These are phyloP conservation scores for Boeremia exigua DNA, from an alignment of 2,329 filamentous ascomycete species.

Conservation along the genomic window DNA sequence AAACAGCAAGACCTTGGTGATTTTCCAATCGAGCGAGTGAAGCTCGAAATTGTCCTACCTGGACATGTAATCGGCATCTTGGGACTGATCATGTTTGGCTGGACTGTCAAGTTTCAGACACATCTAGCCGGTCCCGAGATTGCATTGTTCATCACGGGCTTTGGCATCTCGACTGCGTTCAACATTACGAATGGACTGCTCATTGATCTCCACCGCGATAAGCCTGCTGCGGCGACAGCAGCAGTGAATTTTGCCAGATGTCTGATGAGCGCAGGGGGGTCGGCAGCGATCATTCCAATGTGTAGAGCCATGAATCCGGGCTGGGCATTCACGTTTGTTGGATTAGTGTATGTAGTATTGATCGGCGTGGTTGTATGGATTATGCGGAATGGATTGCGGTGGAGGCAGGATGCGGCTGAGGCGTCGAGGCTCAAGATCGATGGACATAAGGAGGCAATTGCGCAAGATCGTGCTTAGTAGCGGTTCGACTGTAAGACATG, in stretches of 20 bases:
- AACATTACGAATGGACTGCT: conserved; percentile 55
- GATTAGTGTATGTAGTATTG: conserved; percentile 34
- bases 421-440: conserved; percentile 20
- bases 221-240: conserved; percentile 51
- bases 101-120: conserved; percentile 48
- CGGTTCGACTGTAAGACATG: background rate
- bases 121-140: conserved; percentile 51
- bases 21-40: conserved; percentile 59
- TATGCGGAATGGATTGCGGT: conserved; percentile 40
- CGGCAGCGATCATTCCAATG: conserved; percentile 50
- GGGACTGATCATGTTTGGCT: conserved; percentile 50
- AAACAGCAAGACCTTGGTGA: conserved; percentile 60
- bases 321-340: conserved; percentile 55
- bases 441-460: background rate
- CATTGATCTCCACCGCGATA: conserved; percentile 50
- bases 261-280: conserved; percentile 44
- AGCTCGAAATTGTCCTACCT: conserved; percentile 50
- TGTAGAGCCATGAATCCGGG: conserved; percentile 52
- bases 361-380: conserved; percentile 37
- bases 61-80: conserved; percentile 43
- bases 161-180: conserved; percentile 61
- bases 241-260: conserved; percentile 48
- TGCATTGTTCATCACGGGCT: conserved; percentile 61
- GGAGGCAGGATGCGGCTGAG: conserved; percentile 34
- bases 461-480: background rate